phyloP scores from a whole-genome alignment of 2,329 filamentous ascomycete genomes.

The Aspergillus sp. region DNA sequence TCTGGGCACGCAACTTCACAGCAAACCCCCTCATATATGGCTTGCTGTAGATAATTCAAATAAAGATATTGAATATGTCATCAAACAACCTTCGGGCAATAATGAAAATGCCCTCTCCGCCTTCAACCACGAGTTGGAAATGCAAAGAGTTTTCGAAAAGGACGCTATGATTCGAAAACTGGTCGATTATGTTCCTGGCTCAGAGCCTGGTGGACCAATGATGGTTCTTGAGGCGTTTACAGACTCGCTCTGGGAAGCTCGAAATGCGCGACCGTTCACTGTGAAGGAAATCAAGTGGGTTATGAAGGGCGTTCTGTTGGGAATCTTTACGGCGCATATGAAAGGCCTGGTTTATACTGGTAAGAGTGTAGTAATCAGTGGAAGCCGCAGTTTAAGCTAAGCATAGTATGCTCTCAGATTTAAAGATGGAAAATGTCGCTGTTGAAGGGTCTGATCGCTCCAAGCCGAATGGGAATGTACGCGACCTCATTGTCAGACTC shows the following conservation, averaged over 20 bases:
- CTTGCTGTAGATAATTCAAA: neutral
- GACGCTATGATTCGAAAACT: slow-evolving; percentile 9
- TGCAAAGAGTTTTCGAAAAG: slow-evolving; percentile 8
- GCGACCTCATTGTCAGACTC: slow-evolving; percentile 10
- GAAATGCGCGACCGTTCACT: slow-evolving; percentile 8
- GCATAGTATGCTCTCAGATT: slow-evolving; percentile 4
- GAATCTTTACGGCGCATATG: slow-evolving; percentile 12
- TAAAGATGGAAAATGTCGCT: slow-evolving; percentile 16
- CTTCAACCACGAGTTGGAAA: slow-evolving; percentile 11
- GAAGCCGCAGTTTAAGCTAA: no score
- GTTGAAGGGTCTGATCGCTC: slow-evolving; percentile 6
- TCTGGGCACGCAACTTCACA: neutral
- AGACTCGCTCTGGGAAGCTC: slow-evolving; percentile 12
- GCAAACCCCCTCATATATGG: neutral
- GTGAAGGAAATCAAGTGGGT: slow-evolving; percentile 12
- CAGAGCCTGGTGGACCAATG: slow-evolving; percentile 9
- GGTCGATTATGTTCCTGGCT: slow-evolving; percentile 7
- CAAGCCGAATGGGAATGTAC: slow-evolving; percentile 10
- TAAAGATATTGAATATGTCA: neutral
- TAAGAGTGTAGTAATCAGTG: no score
- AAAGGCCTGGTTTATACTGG: slow-evolving; percentile 9
- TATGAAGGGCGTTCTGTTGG: slow-evolving; percentile 10
- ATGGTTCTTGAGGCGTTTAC: slow-evolving; percentile 12
- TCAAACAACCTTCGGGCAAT: slow-evolving; percentile 7
- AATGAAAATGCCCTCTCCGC: slow-evolving; percentile 3